Percentiles rank a stretch among this genome's conserved stretches.
Evolutionary conservation across 2,329 filamentous ascomycete species (phyloP).

Genomic region (Aspergillus carbonarius): DNA sequence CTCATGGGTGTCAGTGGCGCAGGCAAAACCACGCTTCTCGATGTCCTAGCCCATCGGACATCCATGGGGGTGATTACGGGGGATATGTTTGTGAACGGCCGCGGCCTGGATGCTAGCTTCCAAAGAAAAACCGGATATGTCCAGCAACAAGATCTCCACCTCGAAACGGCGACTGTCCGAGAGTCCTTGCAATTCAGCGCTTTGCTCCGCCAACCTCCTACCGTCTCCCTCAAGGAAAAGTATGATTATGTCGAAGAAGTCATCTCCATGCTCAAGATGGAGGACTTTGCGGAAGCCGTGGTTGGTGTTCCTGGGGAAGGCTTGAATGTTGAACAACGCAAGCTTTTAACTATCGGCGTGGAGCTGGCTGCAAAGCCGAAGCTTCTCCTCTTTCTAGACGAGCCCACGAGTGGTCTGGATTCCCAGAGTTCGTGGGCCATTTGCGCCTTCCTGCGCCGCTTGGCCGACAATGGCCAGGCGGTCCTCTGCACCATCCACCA

Average conservation of each 20-base stretch:
- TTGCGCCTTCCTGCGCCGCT: conserved; percentile 76
- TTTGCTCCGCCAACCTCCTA: conserved; percentile 73
- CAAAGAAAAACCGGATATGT: conserved; percentile 51
- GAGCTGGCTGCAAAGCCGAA: conserved; percentile 88
- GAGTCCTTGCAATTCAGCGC: conserved; percentile 85
- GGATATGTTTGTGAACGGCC: conserved; percentile 76
- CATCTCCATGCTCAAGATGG: conserved; percentile 83
- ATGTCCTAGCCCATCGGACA: conserved; percentile 78
- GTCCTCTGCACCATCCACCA: conserved; percentile 94
- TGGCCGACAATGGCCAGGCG: conserved; percentile 82
- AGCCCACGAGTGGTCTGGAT: conserved; percentile 85
- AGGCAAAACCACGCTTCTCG: conserved; percentile 85
- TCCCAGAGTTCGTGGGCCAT: conserved; percentile 91
- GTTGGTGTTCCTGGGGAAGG: conserved; percentile 84
- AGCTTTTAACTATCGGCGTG: conserved; percentile 84
- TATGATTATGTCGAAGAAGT: conserved; percentile 82
- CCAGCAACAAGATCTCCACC: conserved; percentile 86
- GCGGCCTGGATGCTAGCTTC: conserved; percentile 58
- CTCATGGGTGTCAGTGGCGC: conserved; percentile 89
- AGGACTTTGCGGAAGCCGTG: conserved; percentile 81
- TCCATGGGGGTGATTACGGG: conserved; percentile 85
- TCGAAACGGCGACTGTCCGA: conserved; percentile 79
- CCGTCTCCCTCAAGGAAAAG: conserved; percentile 70
- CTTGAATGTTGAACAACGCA: conserved; percentile 61
- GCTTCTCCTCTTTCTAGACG: conserved; percentile 83